Percentiles rank a stretch among this genome's conserved stretches.
Conservation (phyloP, 2,329 filamentous ascomycete species). For the Sporothrix pseudoabietina region DNA sequence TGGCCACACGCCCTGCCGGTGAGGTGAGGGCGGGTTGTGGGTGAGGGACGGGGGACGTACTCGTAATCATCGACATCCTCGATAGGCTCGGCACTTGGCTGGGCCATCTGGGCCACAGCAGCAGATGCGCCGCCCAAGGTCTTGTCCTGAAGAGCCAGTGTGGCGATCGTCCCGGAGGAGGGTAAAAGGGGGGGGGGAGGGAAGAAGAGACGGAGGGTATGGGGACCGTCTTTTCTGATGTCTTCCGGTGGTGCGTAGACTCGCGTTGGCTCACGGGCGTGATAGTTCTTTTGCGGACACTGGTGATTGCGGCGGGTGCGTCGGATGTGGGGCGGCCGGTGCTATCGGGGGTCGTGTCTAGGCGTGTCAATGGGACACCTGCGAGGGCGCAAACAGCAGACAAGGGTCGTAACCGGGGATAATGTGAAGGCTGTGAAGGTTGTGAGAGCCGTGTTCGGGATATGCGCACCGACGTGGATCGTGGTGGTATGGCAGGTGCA, state of each 20-base stretch:
- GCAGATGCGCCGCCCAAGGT: constrained; percentile 64
- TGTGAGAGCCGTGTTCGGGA: not conserved
- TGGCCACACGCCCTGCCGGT: not conserved
- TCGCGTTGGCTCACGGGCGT: not conserved
- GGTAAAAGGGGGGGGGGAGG: not conserved
- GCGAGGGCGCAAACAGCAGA: not conserved
- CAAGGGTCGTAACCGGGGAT: too few species aligned
- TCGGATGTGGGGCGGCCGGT: not conserved
- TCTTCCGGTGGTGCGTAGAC: not conserved
- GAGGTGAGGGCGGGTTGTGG: not conserved
- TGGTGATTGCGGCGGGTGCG: not conserved
- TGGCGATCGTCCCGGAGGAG: constrained; percentile 46
- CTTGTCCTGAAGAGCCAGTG: constrained; percentile 64
- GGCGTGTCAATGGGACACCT: too few species aligned
- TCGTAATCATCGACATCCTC: constrained; percentile 69
- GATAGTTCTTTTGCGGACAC: not conserved
- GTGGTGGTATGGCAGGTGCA: not conserved
- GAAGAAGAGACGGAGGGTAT: constrained; percentile 15
- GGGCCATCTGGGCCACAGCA: constrained; percentile 71
- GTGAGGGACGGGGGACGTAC: constrained; percentile 48
- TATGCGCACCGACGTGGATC: not conserved
- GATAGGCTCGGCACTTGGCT: constrained; percentile 63
- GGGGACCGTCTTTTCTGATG: constrained; percentile 1
- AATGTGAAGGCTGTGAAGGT: not conserved
- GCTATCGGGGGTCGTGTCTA: too few species aligned